These are phyloP conservation scores for Cardiospermum halicacabum DNA, from an alignment of 345 rosid genomes.

Conservation along the genomic window DNA sequence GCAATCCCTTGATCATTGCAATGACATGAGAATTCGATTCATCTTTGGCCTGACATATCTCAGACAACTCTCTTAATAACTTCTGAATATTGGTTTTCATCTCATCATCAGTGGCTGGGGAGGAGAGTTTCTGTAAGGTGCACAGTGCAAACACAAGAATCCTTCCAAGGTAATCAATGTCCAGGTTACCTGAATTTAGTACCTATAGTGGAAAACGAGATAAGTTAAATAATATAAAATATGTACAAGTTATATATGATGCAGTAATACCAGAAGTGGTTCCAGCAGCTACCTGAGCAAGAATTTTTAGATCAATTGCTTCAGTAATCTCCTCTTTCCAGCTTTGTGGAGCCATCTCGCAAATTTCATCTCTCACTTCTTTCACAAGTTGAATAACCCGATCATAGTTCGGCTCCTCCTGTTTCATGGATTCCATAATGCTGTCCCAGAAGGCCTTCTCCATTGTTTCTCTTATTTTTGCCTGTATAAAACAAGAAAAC, in stretches of 20 bases:
- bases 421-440: conserved; percentile 59
- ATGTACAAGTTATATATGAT: not conserved
- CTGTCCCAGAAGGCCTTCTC: conserved; percentile 92
- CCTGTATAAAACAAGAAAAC: conserved; percentile 36
- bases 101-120: conserved; percentile 65
- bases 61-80: conserved; percentile 57
- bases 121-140: conserved; percentile 73
- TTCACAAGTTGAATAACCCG: conserved; percentile 64
- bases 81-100: conserved; percentile 45
- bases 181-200: conserved; percentile 65
- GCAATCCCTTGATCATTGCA: conserved; percentile 75
- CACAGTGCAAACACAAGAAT: conserved; percentile 68
- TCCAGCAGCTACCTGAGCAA: conserved; percentile 54
- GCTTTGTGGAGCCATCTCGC: conserved; percentile 74
- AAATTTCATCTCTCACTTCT: conserved; percentile 88
- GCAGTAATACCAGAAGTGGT: not conserved
- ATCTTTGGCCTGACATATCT: conserved; percentile 42
- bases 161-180: conserved; percentile 67
- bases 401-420: conserved; percentile 56
- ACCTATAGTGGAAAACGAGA: conserved; percentile 33
- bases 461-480: conserved; percentile 64
- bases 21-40: conserved; percentile 44
- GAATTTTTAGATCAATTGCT: conserved; percentile 68
- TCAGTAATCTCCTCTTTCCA: conserved; percentile 75
- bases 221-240: not conserved